Conservation (phyloP, 257 asterid genomes). For the Mentha longifolia region DNA sequence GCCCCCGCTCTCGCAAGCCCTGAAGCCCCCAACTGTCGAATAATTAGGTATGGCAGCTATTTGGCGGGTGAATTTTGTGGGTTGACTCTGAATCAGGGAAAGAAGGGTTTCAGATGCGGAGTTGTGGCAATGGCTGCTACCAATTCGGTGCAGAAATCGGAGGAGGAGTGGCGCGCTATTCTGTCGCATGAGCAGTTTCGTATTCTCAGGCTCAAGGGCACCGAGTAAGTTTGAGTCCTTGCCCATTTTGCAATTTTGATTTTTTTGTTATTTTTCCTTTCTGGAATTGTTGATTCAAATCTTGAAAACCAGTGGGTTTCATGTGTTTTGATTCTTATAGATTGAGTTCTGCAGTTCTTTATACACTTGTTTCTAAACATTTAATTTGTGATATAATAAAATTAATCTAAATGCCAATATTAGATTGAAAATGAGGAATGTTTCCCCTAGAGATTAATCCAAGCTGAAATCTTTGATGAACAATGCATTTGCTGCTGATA, state of each 20-base stretch:
- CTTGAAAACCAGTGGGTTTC: not conserved
- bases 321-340: not conserved
- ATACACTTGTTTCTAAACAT: not conserved
- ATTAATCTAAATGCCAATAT: not conserved
- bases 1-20: conserved; percentile 33
- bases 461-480: conserved; percentile 3
- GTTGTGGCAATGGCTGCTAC: conserved; percentile 68
- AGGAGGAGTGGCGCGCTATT: conserved; percentile 94
- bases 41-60: conserved; percentile 16
- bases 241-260: not conserved
- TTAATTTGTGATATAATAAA: no score
- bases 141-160: conserved; percentile 72
- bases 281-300: not conserved
- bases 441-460: not conserved
- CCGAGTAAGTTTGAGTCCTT: conserved; percentile 61
- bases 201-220: conserved; percentile 82
- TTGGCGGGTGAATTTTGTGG: conserved; percentile 41
- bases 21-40: conserved; percentile 11
- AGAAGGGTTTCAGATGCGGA: conserved; percentile 53
- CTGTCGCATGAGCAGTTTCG: conserved; percentile 91
- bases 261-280: not conserved
- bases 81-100: conserved; percentile 36
- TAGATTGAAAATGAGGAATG: not conserved
- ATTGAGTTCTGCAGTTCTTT: no score
- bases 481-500: not conserved